Evolutionary conservation across 352 stramenopile genomes (phyloP).

Genomic region (Phytophthora pluvialis): DNA sequence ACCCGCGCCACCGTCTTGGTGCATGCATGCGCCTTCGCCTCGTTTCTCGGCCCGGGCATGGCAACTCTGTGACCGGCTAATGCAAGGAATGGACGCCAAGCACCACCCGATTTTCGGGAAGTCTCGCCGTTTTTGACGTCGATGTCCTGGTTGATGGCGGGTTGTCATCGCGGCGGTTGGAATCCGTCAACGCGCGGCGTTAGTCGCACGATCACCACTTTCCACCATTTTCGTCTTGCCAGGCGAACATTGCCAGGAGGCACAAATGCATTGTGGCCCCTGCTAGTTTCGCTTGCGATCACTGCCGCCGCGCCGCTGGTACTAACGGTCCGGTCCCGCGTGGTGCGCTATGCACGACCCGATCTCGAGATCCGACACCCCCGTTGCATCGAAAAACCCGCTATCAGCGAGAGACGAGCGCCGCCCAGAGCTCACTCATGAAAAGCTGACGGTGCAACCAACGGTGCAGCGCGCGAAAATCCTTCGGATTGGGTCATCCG

Average conservation of each 20-base stretch:
- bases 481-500: slow-evolving; percentile 12
- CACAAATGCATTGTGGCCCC: not conserved
- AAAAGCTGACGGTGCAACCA: slow-evolving; percentile 8
- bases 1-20: slow-evolving; percentile 2
- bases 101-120: slow-evolving; percentile 21
- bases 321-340: slow-evolving; percentile 7
- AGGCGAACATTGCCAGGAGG: not conserved
- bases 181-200: slow-evolving; percentile 14
- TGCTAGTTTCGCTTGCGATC: not conserved
- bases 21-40: not conserved
- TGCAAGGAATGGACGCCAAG: slow-evolving; percentile 11
- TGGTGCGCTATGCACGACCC: slow-evolving; percentile 16
- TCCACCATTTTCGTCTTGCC: not conserved
- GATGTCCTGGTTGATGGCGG: slow-evolving; percentile 33
- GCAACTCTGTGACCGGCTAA: slow-evolving; percentile 20
- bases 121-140: slow-evolving; percentile 21
- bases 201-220: slow-evolving; percentile 3
- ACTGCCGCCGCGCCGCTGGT: not conserved
- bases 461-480: slow-evolving; percentile 2
- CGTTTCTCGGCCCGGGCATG: slow-evolving; percentile 1
- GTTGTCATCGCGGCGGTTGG: slow-evolving; percentile 28
- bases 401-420: slow-evolving; percentile 33
- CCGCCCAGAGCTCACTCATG: slow-evolving; percentile 5
- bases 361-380: slow-evolving; percentile 22
- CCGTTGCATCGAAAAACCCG: slow-evolving; percentile 24